phyloP scores from a whole-genome alignment of 495 filamentous ascomycete species.

The Parathielavia hyrcaniae region DNA sequence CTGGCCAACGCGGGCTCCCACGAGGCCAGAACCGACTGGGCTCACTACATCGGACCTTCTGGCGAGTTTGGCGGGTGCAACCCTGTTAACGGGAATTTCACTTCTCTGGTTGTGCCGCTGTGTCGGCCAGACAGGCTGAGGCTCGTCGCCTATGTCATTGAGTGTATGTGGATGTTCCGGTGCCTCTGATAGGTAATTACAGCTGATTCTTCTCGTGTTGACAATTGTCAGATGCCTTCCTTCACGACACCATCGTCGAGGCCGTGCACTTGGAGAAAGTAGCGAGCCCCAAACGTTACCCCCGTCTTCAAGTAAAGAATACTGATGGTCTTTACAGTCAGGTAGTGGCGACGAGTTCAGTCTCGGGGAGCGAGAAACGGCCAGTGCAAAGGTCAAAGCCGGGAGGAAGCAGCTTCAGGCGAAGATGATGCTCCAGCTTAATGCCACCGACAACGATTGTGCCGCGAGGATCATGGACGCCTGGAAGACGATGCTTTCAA shows the following conservation, averaged over 20 bases:
- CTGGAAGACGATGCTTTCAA: not conserved
- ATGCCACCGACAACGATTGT: not conserved
- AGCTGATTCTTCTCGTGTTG: not conserved
- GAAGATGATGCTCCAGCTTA: slow-evolving; percentile 10
- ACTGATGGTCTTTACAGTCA: not conserved
- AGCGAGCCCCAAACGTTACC: not conserved
- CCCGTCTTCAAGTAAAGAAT: not conserved
- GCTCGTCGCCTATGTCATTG: not conserved
- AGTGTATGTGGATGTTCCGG: not conserved
- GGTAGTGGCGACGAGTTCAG: slow-evolving; percentile 5
- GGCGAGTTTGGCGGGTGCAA: slow-evolving; percentile 4
- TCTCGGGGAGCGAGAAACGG: slow-evolving; percentile 2
- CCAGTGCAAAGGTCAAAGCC: not conserved
- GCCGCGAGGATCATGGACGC: not conserved
- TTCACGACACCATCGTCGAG: slow-evolving; percentile 6
- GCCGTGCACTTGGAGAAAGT: not conserved
- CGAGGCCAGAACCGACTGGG: slow-evolving; percentile 8
- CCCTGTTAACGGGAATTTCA: not conserved
- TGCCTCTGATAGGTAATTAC: not conserved
- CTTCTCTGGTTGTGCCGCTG: not conserved
- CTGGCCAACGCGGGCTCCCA: slow-evolving; percentile 12
- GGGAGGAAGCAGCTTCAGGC: slow-evolving; percentile 13
- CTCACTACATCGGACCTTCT: slow-evolving; percentile 2
- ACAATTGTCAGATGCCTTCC: slow-evolving; percentile 3
- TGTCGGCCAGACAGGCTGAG: not conserved